A percentile compares a stretch with the other conserved stretches of the same genome.
These are phyloP conservation scores for Tremella yokohamensis DNA, from an alignment of 768 basidiomycete species.

Conservation along the genomic window DNA sequence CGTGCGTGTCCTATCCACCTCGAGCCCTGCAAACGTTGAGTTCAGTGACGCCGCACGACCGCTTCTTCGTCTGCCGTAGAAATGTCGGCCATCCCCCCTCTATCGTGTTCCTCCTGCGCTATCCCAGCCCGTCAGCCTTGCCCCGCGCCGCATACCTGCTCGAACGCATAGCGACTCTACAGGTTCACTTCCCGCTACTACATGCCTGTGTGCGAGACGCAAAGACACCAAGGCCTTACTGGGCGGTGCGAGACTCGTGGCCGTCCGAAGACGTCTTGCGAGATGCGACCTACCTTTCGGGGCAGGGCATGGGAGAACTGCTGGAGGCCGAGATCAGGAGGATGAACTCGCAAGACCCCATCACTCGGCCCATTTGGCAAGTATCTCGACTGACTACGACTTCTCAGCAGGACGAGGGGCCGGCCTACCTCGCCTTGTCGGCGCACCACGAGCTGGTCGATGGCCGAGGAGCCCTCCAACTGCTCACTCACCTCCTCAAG, in stretches of 20 bases:
- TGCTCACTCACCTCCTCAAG: conserved; percentile 2
- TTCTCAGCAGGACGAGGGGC: not conserved
- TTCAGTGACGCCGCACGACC: not conserved
- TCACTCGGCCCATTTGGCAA: conserved; percentile 9
- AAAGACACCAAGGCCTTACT: conserved; percentile 15
- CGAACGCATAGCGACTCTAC: conserved; percentile 10
- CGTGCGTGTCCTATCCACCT: not conserved
- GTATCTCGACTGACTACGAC: conserved; percentile 4
- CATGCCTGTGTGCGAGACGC: conserved; percentile 4
- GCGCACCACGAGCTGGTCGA: conserved; percentile 17
- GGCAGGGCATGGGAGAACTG: conserved; percentile 1
- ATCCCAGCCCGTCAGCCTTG: not conserved
- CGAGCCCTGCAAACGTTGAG: not conserved
- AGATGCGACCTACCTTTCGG: not conserved
- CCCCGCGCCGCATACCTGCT: not conserved
- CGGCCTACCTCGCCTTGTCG: conserved; percentile 12
- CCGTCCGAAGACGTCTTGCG: conserved; percentile 1
- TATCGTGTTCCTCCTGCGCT: conserved; percentile 1
- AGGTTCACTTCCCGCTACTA: conserved; percentile 19
- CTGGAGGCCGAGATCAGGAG: not conserved
- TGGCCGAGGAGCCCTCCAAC: conserved; percentile 7
- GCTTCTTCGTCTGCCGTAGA: not conserved
- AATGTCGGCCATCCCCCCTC: not conserved
- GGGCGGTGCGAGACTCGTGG: conserved; percentile 6
- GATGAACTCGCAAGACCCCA: conserved; percentile 5